Evolutionary conservation across 257 asterid genomes (phyloP).

Genomic region (Solanum bulbocastanum): DNA sequence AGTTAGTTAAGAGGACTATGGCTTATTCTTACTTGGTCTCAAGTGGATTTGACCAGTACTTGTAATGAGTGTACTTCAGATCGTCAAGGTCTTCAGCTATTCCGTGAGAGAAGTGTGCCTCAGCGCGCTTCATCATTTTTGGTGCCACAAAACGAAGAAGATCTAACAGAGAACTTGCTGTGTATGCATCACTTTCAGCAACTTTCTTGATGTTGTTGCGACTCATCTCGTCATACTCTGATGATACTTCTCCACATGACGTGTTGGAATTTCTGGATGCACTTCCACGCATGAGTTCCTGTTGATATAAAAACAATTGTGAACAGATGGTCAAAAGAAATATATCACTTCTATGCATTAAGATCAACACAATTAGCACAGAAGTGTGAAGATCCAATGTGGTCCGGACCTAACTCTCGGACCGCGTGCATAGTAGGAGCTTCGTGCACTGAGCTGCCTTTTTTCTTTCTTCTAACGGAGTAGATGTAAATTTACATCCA

Average conservation of each 20-base stretch:
- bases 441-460: neutral
- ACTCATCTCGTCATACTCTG: conserved; percentile 10
- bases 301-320: neutral
- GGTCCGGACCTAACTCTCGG: neutral
- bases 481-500: neutral
- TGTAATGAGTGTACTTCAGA: conserved; percentile 5
- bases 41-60: conserved; percentile 15
- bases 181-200: conserved; percentile 7
- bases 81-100: conserved; percentile 12
- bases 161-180: neutral
- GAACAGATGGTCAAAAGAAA: neutral
- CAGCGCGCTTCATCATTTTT: conserved; percentile 9
- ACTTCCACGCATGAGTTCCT: neutral
- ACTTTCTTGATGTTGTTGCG: neutral
- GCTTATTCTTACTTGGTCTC: conserved; percentile 1
- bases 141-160: conserved; percentile 14
- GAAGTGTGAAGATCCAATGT: neutral
- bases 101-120: conserved; percentile 9
- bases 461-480: neutral
- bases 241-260: conserved; percentile 1
- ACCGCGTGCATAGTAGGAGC: neutral
- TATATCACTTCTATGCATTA: neutral
- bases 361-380: neutral
- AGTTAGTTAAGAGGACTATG: neutral
- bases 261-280: neutral